phyloP scores from a whole-genome alignment of 768 basidiomycete genomes.

The Pilatotrama ljubarskyi region DNA sequence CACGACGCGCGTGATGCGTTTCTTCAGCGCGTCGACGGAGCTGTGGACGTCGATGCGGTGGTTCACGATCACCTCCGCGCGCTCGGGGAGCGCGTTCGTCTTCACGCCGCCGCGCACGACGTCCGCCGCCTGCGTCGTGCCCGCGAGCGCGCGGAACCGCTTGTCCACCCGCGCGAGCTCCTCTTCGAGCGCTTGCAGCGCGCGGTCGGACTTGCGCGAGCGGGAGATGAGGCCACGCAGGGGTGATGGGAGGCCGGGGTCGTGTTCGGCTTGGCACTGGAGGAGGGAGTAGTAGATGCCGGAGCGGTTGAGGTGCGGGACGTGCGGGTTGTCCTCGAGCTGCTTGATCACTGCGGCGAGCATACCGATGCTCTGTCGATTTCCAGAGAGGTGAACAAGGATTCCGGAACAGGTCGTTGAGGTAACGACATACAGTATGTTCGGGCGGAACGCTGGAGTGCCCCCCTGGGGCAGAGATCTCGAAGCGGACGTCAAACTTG shows the following conservation, averaged over 20 bases:
- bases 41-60: slow-evolving; percentile 55
- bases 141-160: slow-evolving; percentile 46
- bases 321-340: slow-evolving; percentile 66
- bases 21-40: slow-evolving; percentile 24
- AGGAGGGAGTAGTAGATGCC: slow-evolving; percentile 60
- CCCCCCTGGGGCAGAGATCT: slow-evolving; percentile 71
- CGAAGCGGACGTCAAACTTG: slow-evolving; percentile 59
- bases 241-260: slow-evolving; percentile 48
- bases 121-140: slow-evolving; percentile 80
- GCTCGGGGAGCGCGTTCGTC: slow-evolving; percentile 76
- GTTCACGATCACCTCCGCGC: slow-evolving; percentile 66
- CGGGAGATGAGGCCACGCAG: slow-evolving; percentile 49
- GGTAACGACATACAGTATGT: slow-evolving; percentile 59
- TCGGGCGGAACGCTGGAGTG: slow-evolving; percentile 83
- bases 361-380: slow-evolving; percentile 44
- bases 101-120: slow-evolving; percentile 43
- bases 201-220: slow-evolving; percentile 49
- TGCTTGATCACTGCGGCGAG: slow-evolving; percentile 68
- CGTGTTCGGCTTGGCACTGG: slow-evolving; percentile 67
- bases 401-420: neutral
- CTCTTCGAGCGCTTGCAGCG: slow-evolving; percentile 53
- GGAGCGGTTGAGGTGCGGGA: slow-evolving; percentile 49
- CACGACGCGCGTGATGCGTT: slow-evolving; percentile 37
- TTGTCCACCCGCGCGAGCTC: slow-evolving; percentile 38
- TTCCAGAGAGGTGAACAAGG: too few species aligned